Evolutionary conservation across 2,329 filamentous ascomycete species (phyloP), one percentile per base, ranked within the genome.

Genomic region (Fusarium papillatum): DNA sequence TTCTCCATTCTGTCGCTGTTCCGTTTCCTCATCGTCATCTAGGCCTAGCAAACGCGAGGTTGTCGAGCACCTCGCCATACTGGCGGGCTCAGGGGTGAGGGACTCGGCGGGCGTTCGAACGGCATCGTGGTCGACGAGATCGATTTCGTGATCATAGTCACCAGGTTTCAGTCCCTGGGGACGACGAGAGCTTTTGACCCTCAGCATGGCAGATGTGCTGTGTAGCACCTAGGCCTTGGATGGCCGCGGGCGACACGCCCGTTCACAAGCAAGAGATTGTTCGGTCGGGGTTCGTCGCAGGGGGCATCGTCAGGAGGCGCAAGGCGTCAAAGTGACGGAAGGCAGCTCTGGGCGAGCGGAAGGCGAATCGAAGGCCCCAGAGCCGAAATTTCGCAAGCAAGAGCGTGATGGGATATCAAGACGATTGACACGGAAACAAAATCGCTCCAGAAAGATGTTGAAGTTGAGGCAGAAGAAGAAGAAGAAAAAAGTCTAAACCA

Each of bases 81-180:
- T 65, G 60, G 71, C 65, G 17, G 78, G 73, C 43, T 80, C 76
- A 22, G 73, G 75, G 26, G 74, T 75, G 24, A 64, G 41, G 22
- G 75, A 66, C 63, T 69, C 66, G 61, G 75, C 66, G 48, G 78
- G 77, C 46, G 79, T 80, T 61, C 68, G 66, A 16, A 75, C 76
- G 72, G 81, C 73, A 79, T 86, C 86, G 68, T 87, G 85, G 82
- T 95, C 93, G 76, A 94, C 87, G 43, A 96, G 90, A 76, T 82
- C 85, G 80, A 96, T 95, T 82, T 93, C 92, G 83, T 95, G 93
- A 79, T 93, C 92, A 80, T 93, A 93, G 77, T 93, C 91, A 81
- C 84, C 86, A 75, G 92, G 90, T 81, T 89, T 88, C 69, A 92
- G 85, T 68, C 86, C 85, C 64, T 86, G 81, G 43, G 86, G 88